A percentile compares a stretch with the other conserved stretches of the same genome.
Conservation (phyloP, 495 filamentous ascomycete species). For the Penicillium longicatenatum region DNA sequence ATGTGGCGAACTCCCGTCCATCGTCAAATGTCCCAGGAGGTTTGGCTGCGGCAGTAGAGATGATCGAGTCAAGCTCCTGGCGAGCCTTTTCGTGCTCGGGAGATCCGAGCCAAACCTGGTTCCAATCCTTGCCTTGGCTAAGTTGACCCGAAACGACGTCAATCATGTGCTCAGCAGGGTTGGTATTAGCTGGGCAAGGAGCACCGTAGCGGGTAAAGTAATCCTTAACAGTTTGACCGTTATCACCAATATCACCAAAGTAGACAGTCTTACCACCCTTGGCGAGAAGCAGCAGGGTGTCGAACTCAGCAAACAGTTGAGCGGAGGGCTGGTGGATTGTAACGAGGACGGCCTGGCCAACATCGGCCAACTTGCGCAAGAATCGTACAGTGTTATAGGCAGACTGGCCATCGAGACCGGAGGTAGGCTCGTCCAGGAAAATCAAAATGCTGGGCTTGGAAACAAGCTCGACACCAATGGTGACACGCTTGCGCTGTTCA, state of each 20-base stretch:
- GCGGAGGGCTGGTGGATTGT: slow-evolving; percentile 80
- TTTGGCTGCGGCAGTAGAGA: slow-evolving; percentile 38
- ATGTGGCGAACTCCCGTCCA: slow-evolving; percentile 58
- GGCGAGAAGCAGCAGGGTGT: slow-evolving; percentile 68
- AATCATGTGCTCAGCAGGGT: slow-evolving; percentile 91
- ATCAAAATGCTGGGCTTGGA: slow-evolving; percentile 67
- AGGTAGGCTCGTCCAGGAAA: slow-evolving; percentile 80
- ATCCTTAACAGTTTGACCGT: slow-evolving; percentile 54
- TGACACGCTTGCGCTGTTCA: slow-evolving; percentile 66
- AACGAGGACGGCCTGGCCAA: slow-evolving; percentile 69
- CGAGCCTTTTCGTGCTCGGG: slow-evolving; percentile 44
- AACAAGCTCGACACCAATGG: slow-evolving; percentile 69
- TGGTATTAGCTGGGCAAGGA: slow-evolving; percentile 69
- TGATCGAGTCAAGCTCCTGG: slow-evolving; percentile 58
- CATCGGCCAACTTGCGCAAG: slow-evolving; percentile 63
- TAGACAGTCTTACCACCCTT: slow-evolving; percentile 72
- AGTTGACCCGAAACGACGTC: slow-evolving; percentile 64
- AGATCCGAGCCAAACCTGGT: slow-evolving; percentile 63
- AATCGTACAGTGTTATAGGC: slow-evolving; percentile 68
- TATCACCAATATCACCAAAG: slow-evolving; percentile 64
- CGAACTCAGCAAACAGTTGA: slow-evolving; percentile 73
- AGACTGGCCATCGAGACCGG: slow-evolving; percentile 64
- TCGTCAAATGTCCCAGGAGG: slow-evolving; percentile 38
- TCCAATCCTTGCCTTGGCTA: slow-evolving; percentile 56
- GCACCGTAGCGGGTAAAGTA: slow-evolving; percentile 81